Evolutionary conservation across 768 basidiomycete species (phyloP).

Genomic region (Calvatia gigantea): DNA sequence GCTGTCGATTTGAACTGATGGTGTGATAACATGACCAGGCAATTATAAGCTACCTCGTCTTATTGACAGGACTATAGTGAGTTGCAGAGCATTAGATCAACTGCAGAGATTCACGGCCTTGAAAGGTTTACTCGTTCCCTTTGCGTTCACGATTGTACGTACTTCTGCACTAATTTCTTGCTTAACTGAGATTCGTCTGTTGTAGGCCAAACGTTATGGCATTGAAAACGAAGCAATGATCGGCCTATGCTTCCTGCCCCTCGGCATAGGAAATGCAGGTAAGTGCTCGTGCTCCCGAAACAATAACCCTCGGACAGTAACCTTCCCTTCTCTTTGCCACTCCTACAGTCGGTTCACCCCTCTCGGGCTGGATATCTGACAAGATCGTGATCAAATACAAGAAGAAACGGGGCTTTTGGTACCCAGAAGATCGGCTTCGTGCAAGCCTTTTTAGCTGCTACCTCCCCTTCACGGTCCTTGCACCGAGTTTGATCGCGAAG

Average conservation of each 20-base stretch:
- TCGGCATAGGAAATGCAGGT: constrained; percentile 60
- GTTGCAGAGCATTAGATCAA: constrained; percentile 4
- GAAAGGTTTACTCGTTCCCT: constrained; percentile 50
- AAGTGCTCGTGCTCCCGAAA: constrained; percentile 19
- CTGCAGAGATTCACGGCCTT: background rate
- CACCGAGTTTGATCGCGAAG: constrained; percentile 43
- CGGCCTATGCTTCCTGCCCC: constrained; percentile 59
- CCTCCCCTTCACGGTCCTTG: constrained; percentile 48
- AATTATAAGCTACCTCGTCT: constrained; percentile 21
- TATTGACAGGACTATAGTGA: constrained; percentile 36
- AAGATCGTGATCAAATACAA: constrained; percentile 44
- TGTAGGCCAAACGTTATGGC: constrained; percentile 56
- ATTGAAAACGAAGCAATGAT: constrained; percentile 56
- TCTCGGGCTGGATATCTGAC: constrained; percentile 62
- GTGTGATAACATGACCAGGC: background rate
- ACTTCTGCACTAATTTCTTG: background rate
- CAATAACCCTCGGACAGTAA: background rate
- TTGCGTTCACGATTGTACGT: constrained; percentile 66
- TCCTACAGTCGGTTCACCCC: constrained; percentile 51
- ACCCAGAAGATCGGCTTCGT: constrained; percentile 66
- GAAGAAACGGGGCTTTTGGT: constrained; percentile 48
- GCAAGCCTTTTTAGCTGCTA: constrained; percentile 48
- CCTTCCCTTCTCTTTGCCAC: background rate
- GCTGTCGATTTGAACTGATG: background rate
- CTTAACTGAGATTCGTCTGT: background rate